These are phyloP conservation scores for Lepidopterella palustris DNA, from an alignment of 495 filamentous ascomycete genomes.

Conservation along the genomic window DNA sequence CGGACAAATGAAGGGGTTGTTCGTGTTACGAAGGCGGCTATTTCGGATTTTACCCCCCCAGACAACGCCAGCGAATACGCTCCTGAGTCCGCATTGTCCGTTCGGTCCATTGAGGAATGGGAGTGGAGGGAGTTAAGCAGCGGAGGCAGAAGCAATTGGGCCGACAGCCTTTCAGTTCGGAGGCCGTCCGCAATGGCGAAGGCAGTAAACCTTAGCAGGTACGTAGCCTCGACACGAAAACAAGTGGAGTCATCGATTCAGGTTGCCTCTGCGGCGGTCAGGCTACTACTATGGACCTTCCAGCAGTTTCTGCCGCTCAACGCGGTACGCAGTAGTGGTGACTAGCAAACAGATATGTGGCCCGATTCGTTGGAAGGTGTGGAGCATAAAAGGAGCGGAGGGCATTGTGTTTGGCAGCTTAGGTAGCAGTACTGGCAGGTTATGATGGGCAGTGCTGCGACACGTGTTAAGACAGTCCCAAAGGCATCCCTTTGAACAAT, in stretches of 20 bases:
- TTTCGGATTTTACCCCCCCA: conserved; percentile 11
- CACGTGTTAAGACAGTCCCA: neutral
- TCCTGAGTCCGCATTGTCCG: conserved; percentile 15
- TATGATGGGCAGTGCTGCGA: neutral
- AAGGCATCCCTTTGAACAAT: neutral
- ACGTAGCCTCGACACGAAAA: neutral
- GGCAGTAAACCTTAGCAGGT: conserved; percentile 5
- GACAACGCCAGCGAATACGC: neutral
- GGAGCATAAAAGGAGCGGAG: too few species aligned
- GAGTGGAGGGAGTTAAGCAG: neutral
- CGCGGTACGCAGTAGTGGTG: too few species aligned
- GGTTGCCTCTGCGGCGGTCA: conserved; percentile 18
- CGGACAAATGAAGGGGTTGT: conserved; percentile 16
- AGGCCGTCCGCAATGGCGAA: neutral
- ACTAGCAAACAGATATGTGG: too few species aligned
- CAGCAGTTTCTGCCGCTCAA: too few species aligned
- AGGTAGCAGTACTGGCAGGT: too few species aligned
- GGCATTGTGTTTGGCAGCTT: too few species aligned
- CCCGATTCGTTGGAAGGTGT: too few species aligned
- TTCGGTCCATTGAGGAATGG: neutral
- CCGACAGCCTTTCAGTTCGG: neutral
- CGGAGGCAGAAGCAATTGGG: conserved; percentile 17
- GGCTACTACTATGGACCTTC: too few species aligned
- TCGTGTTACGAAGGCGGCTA: conserved; percentile 24
- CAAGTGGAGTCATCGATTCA: conserved; percentile 18